These are phyloP conservation scores for Daedalea quercina DNA, from an alignment of 768 basidiomycete species.

Conservation along the genomic window DNA sequence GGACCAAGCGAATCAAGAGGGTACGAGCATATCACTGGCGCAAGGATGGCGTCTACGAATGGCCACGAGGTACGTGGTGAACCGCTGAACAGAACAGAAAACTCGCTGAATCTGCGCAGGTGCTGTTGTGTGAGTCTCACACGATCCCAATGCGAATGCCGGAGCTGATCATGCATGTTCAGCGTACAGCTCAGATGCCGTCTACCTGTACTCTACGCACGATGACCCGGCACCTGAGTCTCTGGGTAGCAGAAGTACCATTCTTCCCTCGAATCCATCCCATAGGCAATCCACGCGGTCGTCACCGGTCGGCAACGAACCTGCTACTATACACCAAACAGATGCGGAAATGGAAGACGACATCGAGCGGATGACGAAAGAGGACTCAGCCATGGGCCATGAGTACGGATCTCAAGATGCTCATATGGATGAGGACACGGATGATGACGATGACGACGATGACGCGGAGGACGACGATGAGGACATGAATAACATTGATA, in stretches of 20 bases:
- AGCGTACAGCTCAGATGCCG: constrained; percentile 72
- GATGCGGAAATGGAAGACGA: constrained; percentile 25
- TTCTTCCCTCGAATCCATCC: not conserved
- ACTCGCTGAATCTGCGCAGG: constrained; percentile 28
- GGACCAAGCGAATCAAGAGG: constrained; percentile 29
- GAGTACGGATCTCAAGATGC: not conserved
- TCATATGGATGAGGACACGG: not conserved
- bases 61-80: constrained; percentile 58
- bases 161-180: not conserved
- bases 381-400: constrained; percentile 4
- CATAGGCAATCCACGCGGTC: too few relatives aligned
- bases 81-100: not conserved
- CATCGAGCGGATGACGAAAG: constrained; percentile 16
- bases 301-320: not conserved
- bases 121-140: constrained; percentile 51
- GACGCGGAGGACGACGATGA: constrained; percentile 21
- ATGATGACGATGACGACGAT: constrained; percentile 24
- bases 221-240: constrained; percentile 43
- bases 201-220: constrained; percentile 67
- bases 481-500: constrained; percentile 22
- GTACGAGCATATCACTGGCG: constrained; percentile 67
- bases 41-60: constrained; percentile 61
- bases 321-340: not conserved
- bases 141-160: not conserved
- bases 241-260: constrained; percentile 9